Evolutionary conservation across 768 basidiomycete species (phyloP).

Genomic region (Grammothele lineata): DNA sequence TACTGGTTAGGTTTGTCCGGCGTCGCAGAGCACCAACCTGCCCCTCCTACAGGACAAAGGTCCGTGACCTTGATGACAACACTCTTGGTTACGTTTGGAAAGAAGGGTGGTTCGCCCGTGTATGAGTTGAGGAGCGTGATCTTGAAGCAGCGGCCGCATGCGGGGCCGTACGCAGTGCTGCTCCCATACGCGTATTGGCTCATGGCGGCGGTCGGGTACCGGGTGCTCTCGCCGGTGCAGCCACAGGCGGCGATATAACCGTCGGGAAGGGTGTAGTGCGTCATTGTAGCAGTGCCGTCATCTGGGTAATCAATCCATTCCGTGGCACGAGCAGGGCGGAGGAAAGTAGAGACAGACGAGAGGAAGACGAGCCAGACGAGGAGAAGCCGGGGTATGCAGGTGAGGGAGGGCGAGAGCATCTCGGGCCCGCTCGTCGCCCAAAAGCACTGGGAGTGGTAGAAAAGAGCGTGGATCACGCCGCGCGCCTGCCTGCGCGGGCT

Average conservation of each 20-base stretch:
- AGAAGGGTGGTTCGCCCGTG: conserved; percentile 62
- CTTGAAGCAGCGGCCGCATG: conserved; percentile 77
- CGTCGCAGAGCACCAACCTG: conserved; percentile 73
- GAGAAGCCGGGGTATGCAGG: not conserved
- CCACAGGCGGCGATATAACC: conserved; percentile 72
- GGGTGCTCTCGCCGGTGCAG: conserved; percentile 49
- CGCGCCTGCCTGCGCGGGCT: not conserved
- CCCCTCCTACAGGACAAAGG: conserved; percentile 60
- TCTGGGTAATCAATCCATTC: conserved; percentile 64
- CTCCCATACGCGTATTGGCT: conserved; percentile 80
- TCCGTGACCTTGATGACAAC: conserved; percentile 79
- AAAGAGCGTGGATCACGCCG: no score
- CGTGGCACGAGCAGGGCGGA: conserved; percentile 19
- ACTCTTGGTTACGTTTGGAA: conserved; percentile 53
- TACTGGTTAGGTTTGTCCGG: conserved; percentile 57
- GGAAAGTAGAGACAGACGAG: conserved; percentile 18
- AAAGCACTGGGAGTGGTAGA: no score
- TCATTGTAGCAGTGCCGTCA: conserved; percentile 67
- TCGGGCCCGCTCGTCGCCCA: not conserved
- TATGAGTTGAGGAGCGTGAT: conserved; percentile 70
- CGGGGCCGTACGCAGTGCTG: conserved; percentile 64
- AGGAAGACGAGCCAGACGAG: conserved; percentile 18
- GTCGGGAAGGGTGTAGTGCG: conserved; percentile 58
- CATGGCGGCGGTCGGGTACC: conserved; percentile 77
- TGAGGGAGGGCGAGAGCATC: not conserved